Percentiles rank a stretch among this genome's conserved stretches.
Evolutionary conservation across 148 eudicot species (phyloP).

Genomic region (Fallopia convolvulus): DNA sequence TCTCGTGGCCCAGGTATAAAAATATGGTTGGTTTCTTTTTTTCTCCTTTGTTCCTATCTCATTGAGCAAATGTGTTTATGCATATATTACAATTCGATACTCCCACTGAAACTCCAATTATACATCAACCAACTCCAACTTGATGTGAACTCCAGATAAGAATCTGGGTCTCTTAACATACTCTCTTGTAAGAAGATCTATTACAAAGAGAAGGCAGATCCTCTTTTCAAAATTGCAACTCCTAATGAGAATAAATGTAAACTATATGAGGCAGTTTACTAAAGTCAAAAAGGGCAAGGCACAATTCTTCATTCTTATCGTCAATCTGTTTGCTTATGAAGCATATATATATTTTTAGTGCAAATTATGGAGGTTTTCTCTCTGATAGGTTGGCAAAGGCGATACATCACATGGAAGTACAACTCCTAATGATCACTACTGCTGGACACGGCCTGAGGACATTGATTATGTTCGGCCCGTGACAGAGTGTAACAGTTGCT

Average conservation of each 20-base stretch:
- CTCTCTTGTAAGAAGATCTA: neutral
- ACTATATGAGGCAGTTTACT: neutral
- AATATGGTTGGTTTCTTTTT: neutral
- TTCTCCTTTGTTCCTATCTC: neutral
- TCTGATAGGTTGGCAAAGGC: constrained; percentile 60
- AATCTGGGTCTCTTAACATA: neutral
- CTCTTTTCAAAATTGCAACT: neutral
- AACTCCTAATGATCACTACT: constrained; percentile 73
- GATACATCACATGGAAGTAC: constrained; percentile 70
- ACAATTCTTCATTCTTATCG: neutral
- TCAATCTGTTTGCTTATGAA: neutral
- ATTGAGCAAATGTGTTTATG: neutral
- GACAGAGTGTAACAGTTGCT: constrained; percentile 44
- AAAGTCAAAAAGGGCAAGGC: neutral
- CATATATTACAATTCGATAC: neutral
- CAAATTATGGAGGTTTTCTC: neutral
- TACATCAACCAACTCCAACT: neutral
- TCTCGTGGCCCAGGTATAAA: constrained; percentile 59
- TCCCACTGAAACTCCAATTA: neutral
- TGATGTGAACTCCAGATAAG: neutral
- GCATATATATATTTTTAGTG: neutral
- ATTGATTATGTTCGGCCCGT: constrained; percentile 64
- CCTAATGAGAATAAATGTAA: neutral
- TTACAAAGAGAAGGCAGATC: neutral
- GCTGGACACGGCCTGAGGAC: constrained; percentile 93